A percentile compares a stretch with the other conserved stretches of the same genome.
Evolutionary conservation across 192 early-diverging fungal species (phyloP).

Genomic region (Chytriomyces confervae): DNA sequence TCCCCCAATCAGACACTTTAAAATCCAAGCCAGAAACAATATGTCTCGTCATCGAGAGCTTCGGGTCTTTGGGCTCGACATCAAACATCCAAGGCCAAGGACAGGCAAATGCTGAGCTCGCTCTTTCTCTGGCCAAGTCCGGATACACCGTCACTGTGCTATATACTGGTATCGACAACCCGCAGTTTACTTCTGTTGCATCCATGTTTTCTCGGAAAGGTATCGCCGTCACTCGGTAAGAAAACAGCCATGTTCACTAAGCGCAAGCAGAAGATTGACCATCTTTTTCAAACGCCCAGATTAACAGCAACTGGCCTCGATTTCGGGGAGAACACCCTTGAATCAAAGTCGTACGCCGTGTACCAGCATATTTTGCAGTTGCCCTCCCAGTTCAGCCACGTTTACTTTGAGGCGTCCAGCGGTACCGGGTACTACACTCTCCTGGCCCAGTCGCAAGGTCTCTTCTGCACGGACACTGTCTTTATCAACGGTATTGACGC

Average conservation of each 20-base stretch:
- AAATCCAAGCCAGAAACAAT: constrained; percentile 24
- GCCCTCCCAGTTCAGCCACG: constrained; percentile 20
- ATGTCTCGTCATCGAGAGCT: constrained; percentile 41
- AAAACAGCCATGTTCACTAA: not conserved
- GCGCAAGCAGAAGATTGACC: not conserved
- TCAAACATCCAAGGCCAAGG: constrained; percentile 15
- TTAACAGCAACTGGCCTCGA: constrained; percentile 33
- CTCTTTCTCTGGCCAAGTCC: constrained; percentile 23
- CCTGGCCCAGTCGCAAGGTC: constrained; percentile 39
- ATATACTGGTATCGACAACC: constrained; percentile 34
- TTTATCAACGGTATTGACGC: constrained; percentile 42
- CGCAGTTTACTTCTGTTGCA: constrained; percentile 28
- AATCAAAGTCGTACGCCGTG: constrained; percentile 38
- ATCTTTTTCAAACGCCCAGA: constrained; percentile 19
- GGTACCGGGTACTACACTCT: constrained; percentile 47
- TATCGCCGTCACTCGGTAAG: constrained; percentile 31
- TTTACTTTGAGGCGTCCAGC: constrained; percentile 37
- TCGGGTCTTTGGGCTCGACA: constrained; percentile 34
- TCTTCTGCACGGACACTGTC: constrained; percentile 40
- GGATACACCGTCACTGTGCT: constrained; percentile 40
- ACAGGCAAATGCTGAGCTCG: constrained; percentile 28
- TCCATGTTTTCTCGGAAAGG: constrained; percentile 26
- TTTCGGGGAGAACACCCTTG: constrained; percentile 35
- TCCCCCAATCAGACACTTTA: constrained; percentile 5
- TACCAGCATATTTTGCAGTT: constrained; percentile 36